Base-by-base conservation (phyloP, 768 basidiomycete species). In the Lactifluus echinatus region DNA sequence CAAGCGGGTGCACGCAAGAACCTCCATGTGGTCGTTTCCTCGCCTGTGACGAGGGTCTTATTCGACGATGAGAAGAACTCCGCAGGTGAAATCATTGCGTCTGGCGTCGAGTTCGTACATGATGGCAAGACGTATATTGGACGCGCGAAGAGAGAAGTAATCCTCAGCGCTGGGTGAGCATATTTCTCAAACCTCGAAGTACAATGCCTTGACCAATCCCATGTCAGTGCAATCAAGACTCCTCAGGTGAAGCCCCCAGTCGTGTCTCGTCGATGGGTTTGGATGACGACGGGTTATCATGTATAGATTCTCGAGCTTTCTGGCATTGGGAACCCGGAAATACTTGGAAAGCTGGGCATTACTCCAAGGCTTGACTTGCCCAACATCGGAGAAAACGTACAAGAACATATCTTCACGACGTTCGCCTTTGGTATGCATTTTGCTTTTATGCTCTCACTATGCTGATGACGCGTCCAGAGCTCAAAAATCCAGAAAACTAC, bases 251-350 rank as follows among this genome's bases (percentile, higher is more conserved):
- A 26, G 15, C 4, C 5, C 19, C 10, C 40, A 2, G 17, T 40
- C 11, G 15, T 21, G 28, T 17, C 24, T 6, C 14, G 14, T 4
- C 8, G 23, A 19, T 36, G 28, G n/a, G 11, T 34, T 5, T 28
- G 37, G 0, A 39, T 56, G n/a, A 45, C 33, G 33, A 44, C 12
- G 19, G n/a, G 17, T 8, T 34, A 29, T 33, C 8, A 6, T 31
- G 23, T 78, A 5, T 76, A 81, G 62, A 69, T 85, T 8, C 74
- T 83, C 2, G 79, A 83, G 63, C 68, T 83, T 2, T 81, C 80
- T 5, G 83, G 83, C 23, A 77, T 84, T 53, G 82, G 82, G 17
- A 69, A 74, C 31, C 63, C 65, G 14, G 69, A 68, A 2, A 59
- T 78, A 21, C 68, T 83, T 31, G 61, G 69, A 24, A 68, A 59